Evolutionary conservation across 2,329 filamentous ascomycete genomes (phyloP).

Genomic region (Aspergillus hiratsukae): DNA sequence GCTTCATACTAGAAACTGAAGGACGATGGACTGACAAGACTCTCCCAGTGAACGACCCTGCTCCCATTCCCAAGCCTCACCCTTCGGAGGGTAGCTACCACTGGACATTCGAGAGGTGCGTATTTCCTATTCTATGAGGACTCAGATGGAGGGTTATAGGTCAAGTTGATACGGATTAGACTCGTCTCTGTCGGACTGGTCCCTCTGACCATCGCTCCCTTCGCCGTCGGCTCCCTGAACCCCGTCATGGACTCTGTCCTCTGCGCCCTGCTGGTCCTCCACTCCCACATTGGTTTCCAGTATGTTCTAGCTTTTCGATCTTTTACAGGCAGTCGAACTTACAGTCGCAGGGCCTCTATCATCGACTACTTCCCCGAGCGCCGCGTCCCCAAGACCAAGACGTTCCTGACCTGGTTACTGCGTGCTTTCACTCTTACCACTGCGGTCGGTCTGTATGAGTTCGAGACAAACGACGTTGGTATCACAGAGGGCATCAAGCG

Average conservation of each 20-base stretch:
- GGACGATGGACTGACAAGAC: not conserved
- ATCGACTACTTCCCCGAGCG: conserved; percentile 83
- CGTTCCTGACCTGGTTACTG: conserved; percentile 69
- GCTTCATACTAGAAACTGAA: not conserved
- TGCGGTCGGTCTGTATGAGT: conserved; percentile 90
- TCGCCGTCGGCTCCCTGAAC: conserved; percentile 87
- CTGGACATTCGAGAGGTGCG: conserved; percentile 85
- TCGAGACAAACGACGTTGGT: conserved; percentile 97
- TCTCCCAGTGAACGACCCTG: conserved; percentile 75
- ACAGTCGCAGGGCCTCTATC: conserved; percentile 58
- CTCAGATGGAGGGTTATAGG: not conserved
- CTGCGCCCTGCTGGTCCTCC: conserved; percentile 76
- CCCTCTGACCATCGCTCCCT: conserved; percentile 83
- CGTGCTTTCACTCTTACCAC: conserved; percentile 74
- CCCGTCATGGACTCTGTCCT: conserved; percentile 81
- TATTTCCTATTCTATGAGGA: not conserved
- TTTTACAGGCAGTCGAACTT: conserved; percentile 2
- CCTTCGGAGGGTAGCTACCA: conserved; percentile 92
- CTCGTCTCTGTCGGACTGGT: conserved; percentile 74
- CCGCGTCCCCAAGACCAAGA: conserved; percentile 64
- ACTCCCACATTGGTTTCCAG: conserved; percentile 96
- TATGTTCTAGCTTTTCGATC: conserved; percentile 36
- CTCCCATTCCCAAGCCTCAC: conserved; percentile 64
- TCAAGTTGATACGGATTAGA: conserved; percentile 40
- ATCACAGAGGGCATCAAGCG: conserved; percentile 83